Evolutionary conservation across 148 eudicot species (phyloP).

Genomic region (Cornus controversa): DNA sequence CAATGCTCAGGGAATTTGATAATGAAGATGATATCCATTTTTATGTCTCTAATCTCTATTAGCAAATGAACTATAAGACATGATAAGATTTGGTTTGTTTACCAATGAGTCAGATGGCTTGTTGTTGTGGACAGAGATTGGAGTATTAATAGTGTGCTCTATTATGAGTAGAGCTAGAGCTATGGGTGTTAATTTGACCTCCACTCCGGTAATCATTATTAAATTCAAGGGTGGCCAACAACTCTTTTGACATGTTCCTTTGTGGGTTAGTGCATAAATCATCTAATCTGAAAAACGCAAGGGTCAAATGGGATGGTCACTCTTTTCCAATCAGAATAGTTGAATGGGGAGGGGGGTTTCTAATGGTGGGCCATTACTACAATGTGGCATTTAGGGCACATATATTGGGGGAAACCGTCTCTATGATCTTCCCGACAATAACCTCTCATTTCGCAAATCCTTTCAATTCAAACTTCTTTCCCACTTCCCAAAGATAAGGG

Average conservation of each 20-base stretch:
- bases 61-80: too few relatives aligned
- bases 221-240: neutral
- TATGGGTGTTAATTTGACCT: neutral
- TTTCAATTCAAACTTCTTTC: neutral
- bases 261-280: neutral
- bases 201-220: neutral
- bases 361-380: neutral
- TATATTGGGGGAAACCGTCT: too few relatives aligned
- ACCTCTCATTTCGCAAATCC: neutral
- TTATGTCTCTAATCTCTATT: too few relatives aligned
- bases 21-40: too few relatives aligned
- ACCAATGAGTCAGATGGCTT: too few relatives aligned
- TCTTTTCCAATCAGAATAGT: neutral
- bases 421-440: neutral
- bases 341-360: too few relatives aligned
- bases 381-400: too few relatives aligned
- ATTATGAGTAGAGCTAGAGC: neutral
- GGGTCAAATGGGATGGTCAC: neutral
- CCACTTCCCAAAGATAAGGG: slow-evolving; percentile 9
- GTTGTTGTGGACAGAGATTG: too few relatives aligned
- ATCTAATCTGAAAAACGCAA: too few relatives aligned
- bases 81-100: too few relatives aligned
- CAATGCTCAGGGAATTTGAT: too few relatives aligned
- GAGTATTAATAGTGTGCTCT: neutral
- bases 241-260: neutral